A percentile compares a stretch with the other conserved stretches of the same genome.
phyloP scores from a whole-genome alignment of 164 flowering plant genomes.

The Kalanchoe fedtschenkoi region DNA sequence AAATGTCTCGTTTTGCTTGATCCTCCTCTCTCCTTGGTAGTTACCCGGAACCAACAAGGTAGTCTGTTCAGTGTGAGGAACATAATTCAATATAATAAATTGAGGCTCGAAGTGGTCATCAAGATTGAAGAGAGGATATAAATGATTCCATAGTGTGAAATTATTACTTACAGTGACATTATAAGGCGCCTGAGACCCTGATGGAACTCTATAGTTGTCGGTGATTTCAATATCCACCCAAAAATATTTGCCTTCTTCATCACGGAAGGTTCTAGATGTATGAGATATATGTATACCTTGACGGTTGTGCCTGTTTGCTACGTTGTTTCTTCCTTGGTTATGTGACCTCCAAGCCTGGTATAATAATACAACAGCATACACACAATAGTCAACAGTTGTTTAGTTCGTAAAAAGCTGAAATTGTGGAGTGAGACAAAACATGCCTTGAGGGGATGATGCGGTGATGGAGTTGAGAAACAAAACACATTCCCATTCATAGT shows the following conservation, averaged over 20 bases:
- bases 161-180: constrained; percentile 73
- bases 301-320: constrained; percentile 53
- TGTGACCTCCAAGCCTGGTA: constrained; percentile 90
- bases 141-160: neutral
- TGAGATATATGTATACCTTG: constrained; percentile 66
- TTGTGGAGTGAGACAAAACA: constrained; percentile 1
- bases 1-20: constrained; percentile 53
- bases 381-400: neutral
- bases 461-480: constrained; percentile 91
- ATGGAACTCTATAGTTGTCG: constrained; percentile 67
- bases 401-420: neutral
- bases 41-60: constrained; percentile 92
- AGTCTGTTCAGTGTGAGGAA: constrained; percentile 30
- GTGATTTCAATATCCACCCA: constrained; percentile 95
- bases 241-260: constrained; percentile 92
- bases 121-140: neutral
- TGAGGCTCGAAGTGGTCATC: neutral
- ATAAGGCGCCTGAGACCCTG: constrained; percentile 85
- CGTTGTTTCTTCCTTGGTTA: constrained; percentile 82
- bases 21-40: constrained; percentile 84
- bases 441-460: constrained; percentile 93
- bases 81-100: neutral
- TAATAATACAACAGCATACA: constrained; percentile 3
- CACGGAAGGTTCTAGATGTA: constrained; percentile 85
- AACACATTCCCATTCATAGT: constrained; percentile 99